Evolutionary conservation across 345 rosid species (phyloP).

Genomic region (Draba incana): DNA sequence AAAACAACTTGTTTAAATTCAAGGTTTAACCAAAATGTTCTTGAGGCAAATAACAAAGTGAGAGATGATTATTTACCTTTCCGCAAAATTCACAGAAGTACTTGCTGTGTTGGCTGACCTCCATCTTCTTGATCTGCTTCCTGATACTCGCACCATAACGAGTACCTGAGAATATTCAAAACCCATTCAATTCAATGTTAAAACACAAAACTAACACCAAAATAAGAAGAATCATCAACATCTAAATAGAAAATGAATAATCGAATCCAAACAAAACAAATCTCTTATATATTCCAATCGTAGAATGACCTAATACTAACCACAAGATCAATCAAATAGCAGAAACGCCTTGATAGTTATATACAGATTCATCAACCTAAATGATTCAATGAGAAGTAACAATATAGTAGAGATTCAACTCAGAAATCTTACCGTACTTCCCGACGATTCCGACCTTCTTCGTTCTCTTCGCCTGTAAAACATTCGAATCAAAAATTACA

Average conservation of each 20-base stretch:
- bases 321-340: background rate
- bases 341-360: background rate
- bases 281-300: too few species aligned
- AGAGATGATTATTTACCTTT: conserved; percentile 46
- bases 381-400: background rate
- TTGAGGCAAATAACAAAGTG: background rate
- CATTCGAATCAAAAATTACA: background rate
- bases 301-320: too few species aligned
- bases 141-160: conserved; percentile 87
- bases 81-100: conserved; percentile 86
- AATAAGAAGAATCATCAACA: background rate
- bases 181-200: background rate
- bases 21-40: too few species aligned
- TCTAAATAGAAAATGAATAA: background rate
- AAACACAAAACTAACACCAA: background rate
- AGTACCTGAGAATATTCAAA: conserved; percentile 47
- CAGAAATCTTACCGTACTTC: conserved; percentile 56
- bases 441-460: conserved; percentile 86
- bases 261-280: background rate
- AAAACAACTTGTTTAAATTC: background rate
- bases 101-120: conserved; percentile 79
- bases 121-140: conserved; percentile 87
- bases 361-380: background rate
- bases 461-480: conserved; percentile 66
- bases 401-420: background rate